Base-by-base conservation (phyloP, 225 moss, liverwort and hornwort genomes). In the Sphagnum contortum region DNA sequence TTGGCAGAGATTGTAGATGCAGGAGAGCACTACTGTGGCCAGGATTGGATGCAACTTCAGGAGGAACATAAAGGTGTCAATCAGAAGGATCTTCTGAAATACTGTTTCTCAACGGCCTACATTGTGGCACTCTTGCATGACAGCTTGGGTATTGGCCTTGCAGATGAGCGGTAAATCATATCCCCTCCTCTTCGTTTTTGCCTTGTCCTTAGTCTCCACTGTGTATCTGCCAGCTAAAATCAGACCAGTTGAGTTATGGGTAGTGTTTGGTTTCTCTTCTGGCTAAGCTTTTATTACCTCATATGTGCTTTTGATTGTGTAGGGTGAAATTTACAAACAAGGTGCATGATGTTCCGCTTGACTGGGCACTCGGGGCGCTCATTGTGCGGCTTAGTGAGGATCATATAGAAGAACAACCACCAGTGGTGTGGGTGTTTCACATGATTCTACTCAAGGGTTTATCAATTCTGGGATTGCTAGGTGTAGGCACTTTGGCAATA, bases 361-460 rank as follows among this genome's bases (percentile, higher is more conserved):
- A 87, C 68, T 87, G 87, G 87, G 87, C 87, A 46, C 73, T 87
- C 9, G 87, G 87, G 71, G 87, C 87, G 47, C 57, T 87, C n/a
- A 83, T 87, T 68, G 80, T 83, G 69, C 77, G 80, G 48, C 73
- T 87, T 3, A 66, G 75, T 69, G 83, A 80, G 64, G 29, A 29
- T 29, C 29, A 29, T 29, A 0, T 29, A 29, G 80, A 77, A 3
- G 77, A 72, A 64, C 86, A 76, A 50, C 74, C 76, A 74, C 65
- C 75, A 48, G 71, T 68, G 8, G 74, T 69, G 50, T 77, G 83
- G 64, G 62, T 83, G 57, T 87, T 87, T 71, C 65, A 68, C 46
- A 67, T 57, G 60, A 77, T 77, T 47, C 48, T 77, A 52, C 51
- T 78, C 54, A 87, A 83, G 69, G 71, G 77, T 69, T 72, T 87